Base-by-base conservation (phyloP, 805 yeast genomes). In the Isabelozyma gotoi region DNA sequence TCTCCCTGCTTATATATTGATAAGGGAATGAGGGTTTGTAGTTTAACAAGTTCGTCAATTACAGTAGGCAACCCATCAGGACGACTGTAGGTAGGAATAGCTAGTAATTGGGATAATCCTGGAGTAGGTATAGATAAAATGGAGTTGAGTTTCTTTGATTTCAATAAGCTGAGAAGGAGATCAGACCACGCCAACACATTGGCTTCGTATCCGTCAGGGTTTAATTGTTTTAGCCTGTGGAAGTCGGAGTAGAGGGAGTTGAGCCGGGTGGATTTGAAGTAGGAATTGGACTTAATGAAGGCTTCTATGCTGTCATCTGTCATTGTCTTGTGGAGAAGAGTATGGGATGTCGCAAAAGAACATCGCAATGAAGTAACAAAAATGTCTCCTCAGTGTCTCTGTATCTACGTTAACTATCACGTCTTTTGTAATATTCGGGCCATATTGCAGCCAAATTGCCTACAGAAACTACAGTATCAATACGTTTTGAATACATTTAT, bases 191-290 rank as follows among this genome's bases (percentile, higher is more conserved):
- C 74, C 2, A 52, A 50, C n/a, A 70, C 46, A 42, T 71, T 71
- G 19, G 76, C 76, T 7, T 67, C 68, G 43, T 50, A 71, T 2
- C 76, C 76, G 40, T 71, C 76, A 0, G 71, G 69, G 51, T 71
- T 71, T 41, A 67, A 46, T 6, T 56, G 57, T 39, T 59, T 57
- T 10, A 58, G 56, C 5, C 51, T 52, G 2, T 48, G 47, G 45
- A 69, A 71, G 49, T 71, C 59, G 8, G 69, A 62, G 45, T 69
- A 71, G 6, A 71, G 51, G 3, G 74, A 68, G 12, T 51, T 52
- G n/a, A 66, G 49, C 33, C 74, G 50, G 1, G 69, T 51, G 20
- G 50, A 43, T 18, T 52, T 59, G 53, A 68, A 68, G 29, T 46
- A 49, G 3, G 49, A 42, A 20, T 52, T 45, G 3, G 45, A 20